Evolutionary conservation across 805 yeast genomes (phyloP), one percentile per base, ranked within the genome.

Genomic region (Debaryomyces prosopidis): DNA sequence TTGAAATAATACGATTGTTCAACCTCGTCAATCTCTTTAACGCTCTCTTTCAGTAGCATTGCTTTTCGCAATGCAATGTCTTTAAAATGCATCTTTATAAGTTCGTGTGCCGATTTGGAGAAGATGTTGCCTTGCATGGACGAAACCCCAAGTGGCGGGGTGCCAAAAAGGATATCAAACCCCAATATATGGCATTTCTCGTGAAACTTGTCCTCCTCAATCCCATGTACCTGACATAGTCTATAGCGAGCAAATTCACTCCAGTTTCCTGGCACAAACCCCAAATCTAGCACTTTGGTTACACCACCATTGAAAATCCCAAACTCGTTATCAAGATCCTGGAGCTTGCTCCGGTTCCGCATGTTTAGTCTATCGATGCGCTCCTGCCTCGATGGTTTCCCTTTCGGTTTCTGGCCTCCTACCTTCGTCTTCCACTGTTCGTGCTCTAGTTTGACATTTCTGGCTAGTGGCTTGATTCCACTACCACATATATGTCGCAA

Each of bases 51-150:
- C 20, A 17, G 5, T 14, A 18, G 34, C 39, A n/a, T 39, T 27
- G 42, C 42, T 40, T 53, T 51, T 19, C 53, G 39, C 27, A 58
- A 40, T 14, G 64, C 60, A 9, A 63, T 31, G 35, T 67, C 71
- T 37, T 57, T 59, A 45, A 67, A 66, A 48, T 60, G 65, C 8
- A 58, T 49, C 14, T 43, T 30, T 1, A 66, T 59, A 11, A 52
- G 49, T 3, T 50, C 36, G 10, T 64, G 71, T 5, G 68, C 46
- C 35, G 63, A 63, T 51, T 74, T 75, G 30, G 89, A 81, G 34
- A 87, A 70, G n/a, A 92, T 85, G 58, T 91, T 89, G 0, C 96
- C 98, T 59, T 94, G 98, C 42, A 91, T 75, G 0, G 91, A 69
- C 7, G 85, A 77, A 0, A 85, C 88, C 1, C 97, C 97, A 3